Conservation (phyloP, 495 filamentous ascomycete genomes). For the Antarctomyces pellizariae region DNA sequence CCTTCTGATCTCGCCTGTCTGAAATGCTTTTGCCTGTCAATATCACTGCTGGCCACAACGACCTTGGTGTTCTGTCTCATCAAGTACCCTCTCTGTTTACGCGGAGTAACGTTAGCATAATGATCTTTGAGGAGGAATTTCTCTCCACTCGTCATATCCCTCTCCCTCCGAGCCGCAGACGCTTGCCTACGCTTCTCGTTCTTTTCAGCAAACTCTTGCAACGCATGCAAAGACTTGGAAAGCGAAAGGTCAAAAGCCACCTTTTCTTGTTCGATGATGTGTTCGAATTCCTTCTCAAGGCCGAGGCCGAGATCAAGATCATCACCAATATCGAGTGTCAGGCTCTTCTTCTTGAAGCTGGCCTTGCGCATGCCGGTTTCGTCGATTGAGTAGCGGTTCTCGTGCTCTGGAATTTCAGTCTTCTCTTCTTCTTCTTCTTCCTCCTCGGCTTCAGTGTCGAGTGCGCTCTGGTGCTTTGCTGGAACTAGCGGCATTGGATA, state of each 20-base stretch:
- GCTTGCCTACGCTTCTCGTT: no score
- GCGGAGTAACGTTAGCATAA: conserved; percentile 31
- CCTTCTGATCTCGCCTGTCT: conserved; percentile 37
- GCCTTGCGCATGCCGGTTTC: conserved; percentile 24
- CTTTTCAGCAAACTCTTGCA: no score
- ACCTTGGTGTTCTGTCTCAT: conserved; percentile 98
- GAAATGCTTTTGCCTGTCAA: conserved; percentile 29
- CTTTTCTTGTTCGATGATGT: conserved; percentile 95
- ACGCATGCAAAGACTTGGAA: no score
- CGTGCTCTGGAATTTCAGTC: conserved; percentile 17
- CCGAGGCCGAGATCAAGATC: conserved; percentile 61
- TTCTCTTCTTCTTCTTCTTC: conserved; percentile 16
- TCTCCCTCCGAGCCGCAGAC: no score
- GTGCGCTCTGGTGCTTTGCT: conserved; percentile 24
- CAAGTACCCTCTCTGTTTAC: conserved; percentile 79
- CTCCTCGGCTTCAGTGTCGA: conserved; percentile 12
- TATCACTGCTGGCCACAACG: conserved; percentile 55
- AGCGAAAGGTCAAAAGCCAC: conserved; percentile 27
- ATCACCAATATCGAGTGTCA: conserved; percentile 42
- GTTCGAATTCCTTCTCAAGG: conserved; percentile 78
- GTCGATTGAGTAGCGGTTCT: conserved; percentile 15
- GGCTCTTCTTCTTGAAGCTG: conserved; percentile 32
- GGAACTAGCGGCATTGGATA: conserved; percentile 35
- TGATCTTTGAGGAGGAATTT: no score
- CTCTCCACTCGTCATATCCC: no score